Conservation (phyloP, 2,329 filamentous ascomycete genomes). For the Chalaropsis ovoidea region DNA sequence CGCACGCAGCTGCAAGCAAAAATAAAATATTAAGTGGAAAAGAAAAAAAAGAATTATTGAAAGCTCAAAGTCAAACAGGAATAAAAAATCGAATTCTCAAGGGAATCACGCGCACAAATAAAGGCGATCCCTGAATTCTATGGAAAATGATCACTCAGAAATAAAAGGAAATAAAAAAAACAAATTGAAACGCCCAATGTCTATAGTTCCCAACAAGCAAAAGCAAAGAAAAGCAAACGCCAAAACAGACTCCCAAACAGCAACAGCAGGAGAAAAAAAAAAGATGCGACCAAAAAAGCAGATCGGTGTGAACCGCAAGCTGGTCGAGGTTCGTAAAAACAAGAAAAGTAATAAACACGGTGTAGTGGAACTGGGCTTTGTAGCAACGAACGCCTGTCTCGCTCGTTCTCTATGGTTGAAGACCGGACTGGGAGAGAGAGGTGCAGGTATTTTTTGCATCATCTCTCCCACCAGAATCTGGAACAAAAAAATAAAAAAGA, state of each 20-base stretch:
- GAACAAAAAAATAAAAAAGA: neutral
- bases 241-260: neutral
- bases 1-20: no score
- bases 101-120: slow-evolving; percentile 1
- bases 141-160: slow-evolving; percentile 1
- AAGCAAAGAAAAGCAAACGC: slow-evolving; percentile 1
- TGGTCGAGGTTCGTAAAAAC: slow-evolving; percentile 17
- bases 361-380: slow-evolving; percentile 10
- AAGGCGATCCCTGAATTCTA: slow-evolving; percentile 7
- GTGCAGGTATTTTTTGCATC: neutral
- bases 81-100: neutral
- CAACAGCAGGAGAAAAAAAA: neutral
- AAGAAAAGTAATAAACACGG: slow-evolving; percentile 17
- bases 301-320: neutral
- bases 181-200: slow-evolving; percentile 13
- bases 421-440: neutral
- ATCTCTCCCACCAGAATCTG: neutral
- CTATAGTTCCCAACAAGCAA: slow-evolving; percentile 1
- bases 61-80: neutral
- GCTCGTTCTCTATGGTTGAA: slow-evolving; percentile 15
- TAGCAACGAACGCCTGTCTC: slow-evolving; percentile 12
- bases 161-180: slow-evolving; percentile 4
- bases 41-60: neutral
- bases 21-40: no score
- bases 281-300: neutral